Evolutionary conservation across 176 grass and related monocot species (phyloP).

Genomic region (Zizania latifolia): DNA sequence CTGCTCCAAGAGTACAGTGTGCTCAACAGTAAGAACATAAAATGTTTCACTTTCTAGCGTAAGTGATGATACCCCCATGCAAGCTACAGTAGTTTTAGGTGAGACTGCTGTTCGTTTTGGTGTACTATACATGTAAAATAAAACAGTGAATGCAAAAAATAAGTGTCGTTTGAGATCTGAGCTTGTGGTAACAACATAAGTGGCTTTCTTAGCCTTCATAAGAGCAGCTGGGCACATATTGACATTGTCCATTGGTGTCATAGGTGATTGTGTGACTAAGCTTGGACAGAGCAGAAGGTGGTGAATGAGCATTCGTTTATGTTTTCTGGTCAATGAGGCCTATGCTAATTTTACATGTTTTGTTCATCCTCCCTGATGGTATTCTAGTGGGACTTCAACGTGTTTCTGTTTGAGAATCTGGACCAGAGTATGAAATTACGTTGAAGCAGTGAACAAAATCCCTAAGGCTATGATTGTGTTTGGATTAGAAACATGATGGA

Average conservation of each 20-base stretch:
- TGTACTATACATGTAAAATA: not conserved
- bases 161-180: not conserved
- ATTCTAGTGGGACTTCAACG: not conserved
- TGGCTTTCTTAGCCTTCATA: not conserved
- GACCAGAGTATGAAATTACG: too few relatives aligned
- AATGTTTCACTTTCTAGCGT: not conserved
- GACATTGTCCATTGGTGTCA: not conserved
- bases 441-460: too few relatives aligned
- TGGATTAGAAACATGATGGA: too few relatives aligned
- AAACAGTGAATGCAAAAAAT: not conserved
- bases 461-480: too few relatives aligned
- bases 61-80: not conserved
- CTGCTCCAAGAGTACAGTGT: slow-evolving; percentile 57
- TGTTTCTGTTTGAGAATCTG: too few relatives aligned
- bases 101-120: not conserved
- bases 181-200: not conserved
- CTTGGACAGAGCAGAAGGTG: too few relatives aligned
- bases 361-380: not conserved
- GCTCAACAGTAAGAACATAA: slow-evolving; percentile 61
- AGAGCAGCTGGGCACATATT: too few relatives aligned
- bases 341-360: not conserved
- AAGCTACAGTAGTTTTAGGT: not conserved
- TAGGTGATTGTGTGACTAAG: not conserved
- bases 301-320: too few relatives aligned
- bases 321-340: not conserved